Evolutionary conservation across 805 yeast genomes (phyloP), one percentile per base, ranked within the genome.

Genomic region (Phaffomyces thermotolerans): DNA sequence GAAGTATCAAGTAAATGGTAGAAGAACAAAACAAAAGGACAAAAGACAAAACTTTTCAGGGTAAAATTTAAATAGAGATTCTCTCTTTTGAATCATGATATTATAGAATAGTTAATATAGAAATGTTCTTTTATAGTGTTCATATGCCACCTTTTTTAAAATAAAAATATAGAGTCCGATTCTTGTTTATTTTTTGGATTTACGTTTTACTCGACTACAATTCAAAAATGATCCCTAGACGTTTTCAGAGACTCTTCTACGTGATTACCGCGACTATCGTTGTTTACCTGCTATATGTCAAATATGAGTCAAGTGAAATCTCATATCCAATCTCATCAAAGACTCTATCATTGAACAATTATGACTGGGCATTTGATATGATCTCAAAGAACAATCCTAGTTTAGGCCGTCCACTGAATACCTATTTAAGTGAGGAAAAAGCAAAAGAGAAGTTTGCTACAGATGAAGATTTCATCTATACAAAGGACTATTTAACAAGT

Each of bases 391-490:
- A 66, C 13, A 62, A 57, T 34, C 74, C 78, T 14, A 42, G 53
- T 2, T 58, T 68, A 2, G 64, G 59, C 2, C 46, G 40, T 34
- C 68, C 72, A n/a, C 55, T 78, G 30, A 70, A 64, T 31, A 62
- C 55, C n/a, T 77, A 75, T 50, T 60, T 62, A 35, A 51, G 58
- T 4, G 69, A 62, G 13, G 54, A 54, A 30, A 66, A 64, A 49
- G 81, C 78, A 3, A 57, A 54, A 44, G 75, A 76, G 53, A 57
- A 62, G 41, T 72, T 72, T 48, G 61, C 68, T 4, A 51, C 59
- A 14, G 71, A 69, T 46, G 57, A 54, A 4, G 68, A 64, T 39
- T 68, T 73, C 48, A 51, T 69, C 10, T 75, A 74, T 53, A 64
- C 71, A 31, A 69, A 70, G 47, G 67, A 66, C 17, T 76, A 76